Evolutionary conservation across 306 rosid genomes (phyloP).

Genomic region (Prunus armeniaca): DNA sequence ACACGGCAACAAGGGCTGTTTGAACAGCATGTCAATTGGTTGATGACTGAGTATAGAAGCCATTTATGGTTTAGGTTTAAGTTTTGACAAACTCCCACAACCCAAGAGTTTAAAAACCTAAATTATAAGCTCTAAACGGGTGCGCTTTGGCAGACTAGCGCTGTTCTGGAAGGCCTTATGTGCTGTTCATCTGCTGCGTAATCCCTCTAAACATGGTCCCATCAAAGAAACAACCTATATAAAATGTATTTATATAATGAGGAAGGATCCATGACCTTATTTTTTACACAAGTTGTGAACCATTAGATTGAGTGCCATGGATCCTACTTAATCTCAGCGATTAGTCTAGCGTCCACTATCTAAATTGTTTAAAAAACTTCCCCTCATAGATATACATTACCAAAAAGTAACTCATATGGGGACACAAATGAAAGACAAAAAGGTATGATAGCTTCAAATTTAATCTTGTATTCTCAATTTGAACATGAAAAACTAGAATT

Average conservation of each 20-base stretch:
- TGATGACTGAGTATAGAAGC: not conserved
- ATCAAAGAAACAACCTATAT: too few relatives aligned
- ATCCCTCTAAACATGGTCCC: too few relatives aligned
- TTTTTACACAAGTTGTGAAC: too few relatives aligned
- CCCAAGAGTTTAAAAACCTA: not conserved
- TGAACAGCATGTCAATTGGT: not conserved
- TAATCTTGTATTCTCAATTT: not conserved
- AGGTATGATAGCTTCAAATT: too few relatives aligned
- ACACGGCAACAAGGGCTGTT: not conserved
- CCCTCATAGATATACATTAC: too few relatives aligned
- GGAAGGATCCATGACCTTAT: too few relatives aligned
- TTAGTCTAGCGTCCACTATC: too few relatives aligned
- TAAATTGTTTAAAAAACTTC: too few relatives aligned
- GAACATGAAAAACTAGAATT: not conserved
- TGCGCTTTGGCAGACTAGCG: not conserved
- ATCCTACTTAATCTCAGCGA: too few relatives aligned
- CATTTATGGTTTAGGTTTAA: not conserved
- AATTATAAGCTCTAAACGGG: not conserved
- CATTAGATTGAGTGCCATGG: too few relatives aligned
- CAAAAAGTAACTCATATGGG: not conserved
- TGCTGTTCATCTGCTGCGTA: too few relatives aligned
- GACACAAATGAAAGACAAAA: not conserved
- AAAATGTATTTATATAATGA: too few relatives aligned
- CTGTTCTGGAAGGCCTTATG: not conserved
- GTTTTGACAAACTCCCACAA: not conserved